Percentiles rank a stretch among this genome's conserved stretches.
phyloP scores from a whole-genome alignment of 805 yeast genomes.

The Yarrowia osloensis region DNA sequence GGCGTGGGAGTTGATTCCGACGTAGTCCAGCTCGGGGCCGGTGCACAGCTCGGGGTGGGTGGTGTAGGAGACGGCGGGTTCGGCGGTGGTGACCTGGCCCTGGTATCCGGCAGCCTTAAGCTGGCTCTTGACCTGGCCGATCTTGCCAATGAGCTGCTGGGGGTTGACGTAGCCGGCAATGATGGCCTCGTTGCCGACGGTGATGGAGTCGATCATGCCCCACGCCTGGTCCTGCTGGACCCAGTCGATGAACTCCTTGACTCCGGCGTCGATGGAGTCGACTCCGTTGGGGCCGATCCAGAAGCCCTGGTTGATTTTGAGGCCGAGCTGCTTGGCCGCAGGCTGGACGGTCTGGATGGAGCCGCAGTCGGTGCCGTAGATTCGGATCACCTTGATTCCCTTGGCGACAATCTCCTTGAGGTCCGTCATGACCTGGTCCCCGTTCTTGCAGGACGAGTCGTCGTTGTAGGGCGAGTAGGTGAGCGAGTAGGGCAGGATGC shows the following conservation, averaged over 20 bases:
- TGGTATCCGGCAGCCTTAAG: conserved; percentile 70
- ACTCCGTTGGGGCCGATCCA: conserved; percentile 71
- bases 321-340: conserved; percentile 57
- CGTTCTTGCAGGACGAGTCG: conserved; percentile 67
- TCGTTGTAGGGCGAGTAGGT: conserved; percentile 63
- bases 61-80: conserved; percentile 78
- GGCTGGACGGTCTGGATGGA: conserved; percentile 67
- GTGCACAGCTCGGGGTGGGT: conserved; percentile 65
- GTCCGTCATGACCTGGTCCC: conserved; percentile 57
- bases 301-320: conserved; percentile 81
- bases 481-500: conserved; percentile 40
- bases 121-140: conserved; percentile 59
- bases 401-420: conserved; percentile 57
- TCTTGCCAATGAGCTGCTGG: conserved; percentile 63
- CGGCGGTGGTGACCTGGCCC: conserved; percentile 80
- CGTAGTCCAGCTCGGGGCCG: conserved; percentile 67
- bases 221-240: conserved; percentile 57
- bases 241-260: conserved; percentile 54
- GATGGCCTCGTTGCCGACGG: conserved; percentile 89
- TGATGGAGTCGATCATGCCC: conserved; percentile 73
- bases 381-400: conserved; percentile 67
- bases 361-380: conserved; percentile 87
- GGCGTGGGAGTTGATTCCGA: conserved; percentile 83
- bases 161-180: conserved; percentile 62
- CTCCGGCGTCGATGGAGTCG: conserved; percentile 64